Percentiles rank a stretch among this genome's conserved stretches.
Conservation (phyloP, 371 early-diverging fungal species). For the Mortierella sp. region DNA sequence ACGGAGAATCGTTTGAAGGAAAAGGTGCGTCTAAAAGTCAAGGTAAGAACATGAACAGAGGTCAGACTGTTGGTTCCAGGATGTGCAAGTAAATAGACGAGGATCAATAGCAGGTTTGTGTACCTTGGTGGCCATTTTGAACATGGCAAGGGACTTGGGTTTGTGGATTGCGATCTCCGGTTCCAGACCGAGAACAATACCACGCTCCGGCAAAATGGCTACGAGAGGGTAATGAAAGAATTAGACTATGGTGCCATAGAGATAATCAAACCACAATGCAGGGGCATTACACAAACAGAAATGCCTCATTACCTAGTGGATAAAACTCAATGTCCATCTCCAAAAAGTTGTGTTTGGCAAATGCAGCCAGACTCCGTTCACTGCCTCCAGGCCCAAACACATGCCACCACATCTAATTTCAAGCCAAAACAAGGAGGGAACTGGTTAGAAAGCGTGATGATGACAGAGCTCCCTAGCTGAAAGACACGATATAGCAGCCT, state of each 20-base stretch:
- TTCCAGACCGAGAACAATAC: constrained; percentile 85
- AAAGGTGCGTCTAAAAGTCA: constrained; percentile 77
- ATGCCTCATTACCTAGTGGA: constrained; percentile 75
- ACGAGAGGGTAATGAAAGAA: constrained; percentile 6
- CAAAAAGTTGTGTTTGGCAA: constrained; percentile 58
- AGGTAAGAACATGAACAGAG: background rate
- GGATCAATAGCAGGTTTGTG: background rate
- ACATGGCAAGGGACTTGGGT: constrained; percentile 72
- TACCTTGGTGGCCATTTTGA: constrained; percentile 80
- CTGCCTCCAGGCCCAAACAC: constrained; percentile 49
- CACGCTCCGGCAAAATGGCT: constrained; percentile 83
- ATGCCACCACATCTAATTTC: constrained; percentile 56
- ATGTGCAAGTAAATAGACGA: background rate
- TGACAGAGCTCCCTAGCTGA: background rate
- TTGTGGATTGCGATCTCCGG: constrained; percentile 72
- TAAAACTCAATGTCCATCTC: constrained; percentile 83
- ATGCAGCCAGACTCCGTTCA: constrained; percentile 42
- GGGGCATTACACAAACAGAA: background rate
- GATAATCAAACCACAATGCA: background rate
- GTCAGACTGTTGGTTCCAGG: background rate
- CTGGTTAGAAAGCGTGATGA: background rate
- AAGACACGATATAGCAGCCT: background rate
- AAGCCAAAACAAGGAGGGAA: background rate
- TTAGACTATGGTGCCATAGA: background rate
- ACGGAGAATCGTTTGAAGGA: constrained; percentile 79